Evolutionary conservation across 176 grass and related monocot genomes (phyloP), one percentile per base, ranked within the genome.

Genomic region (bread wheat (Triticum aestivum)): DNA sequence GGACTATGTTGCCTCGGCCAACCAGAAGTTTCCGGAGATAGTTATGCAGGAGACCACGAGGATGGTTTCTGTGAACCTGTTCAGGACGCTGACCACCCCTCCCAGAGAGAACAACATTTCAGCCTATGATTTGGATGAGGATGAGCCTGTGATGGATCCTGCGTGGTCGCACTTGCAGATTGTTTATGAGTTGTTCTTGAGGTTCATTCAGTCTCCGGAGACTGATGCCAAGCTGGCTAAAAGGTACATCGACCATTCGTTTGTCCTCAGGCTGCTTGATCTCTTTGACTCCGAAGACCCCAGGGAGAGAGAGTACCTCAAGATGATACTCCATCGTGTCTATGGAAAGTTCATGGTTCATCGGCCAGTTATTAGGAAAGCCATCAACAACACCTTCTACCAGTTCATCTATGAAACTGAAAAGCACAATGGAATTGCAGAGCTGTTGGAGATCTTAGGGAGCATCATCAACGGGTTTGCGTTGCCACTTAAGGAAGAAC

Each of bases 271-370:
- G 73, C 68, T 97, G 37, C 94, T 97, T 74, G 90, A 97, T 44
- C 90, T 97, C 65, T 97, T 97, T 82, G 94, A 97, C 84, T 97
- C 94, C 0, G 94, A 97, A 72, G 94, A 97, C 39, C 92, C 88
- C n/a, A 86, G 94, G 62, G 94, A 94, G 82, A 89, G 94, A 65
- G 94, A 97, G 72, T 97, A 91, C 76, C 80, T 97, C 61, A 97
- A 97, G 82, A 94, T 89, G 92, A 94, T 97, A 71, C 86, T 97
- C 52, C 94, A 97, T 67, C 90, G 94, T 37, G 91, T 97, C 80
- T 97, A 97, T 5, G 94, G 94, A 66, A 97, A 97, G 77, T 97
- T 97, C 90, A 97, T 97, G 94, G 94, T 97, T 44, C 94, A 97
- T 78, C 88, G 94, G 0, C 94, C 94, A 20, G 90, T 87, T 49